Base-by-base conservation (phyloP, 2,329 filamentous ascomycete genomes). In the Monilinia aucupariae region DNA sequence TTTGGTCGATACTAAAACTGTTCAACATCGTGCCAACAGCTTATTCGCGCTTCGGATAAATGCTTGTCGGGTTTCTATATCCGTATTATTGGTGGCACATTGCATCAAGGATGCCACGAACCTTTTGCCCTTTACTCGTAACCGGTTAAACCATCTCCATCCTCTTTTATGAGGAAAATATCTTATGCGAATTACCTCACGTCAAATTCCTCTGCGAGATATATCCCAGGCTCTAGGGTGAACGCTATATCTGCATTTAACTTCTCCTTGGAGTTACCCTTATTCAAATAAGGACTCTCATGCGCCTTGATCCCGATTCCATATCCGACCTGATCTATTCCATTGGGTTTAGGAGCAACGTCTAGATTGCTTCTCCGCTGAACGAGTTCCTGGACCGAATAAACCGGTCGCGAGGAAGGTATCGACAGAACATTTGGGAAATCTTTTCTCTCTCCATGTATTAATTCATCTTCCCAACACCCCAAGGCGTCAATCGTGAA, bases 281-380 rank as follows among this genome's bases (percentile, higher is more conserved):
- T 84, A 70, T 87, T 85, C 39, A 87, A 74, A 67, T 87, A 87
- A 0, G 84, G 85, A 37, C 82, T 84, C 70, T 87, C 85, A 66
- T 87, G 85, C 1, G 84, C 84, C 73, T 87, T 87, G 70, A 88
- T 86, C 0, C 85, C 85, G 54, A 88, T 86, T 1, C 85, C 82
- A 68, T 88, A 85, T 0, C 85, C 85, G 0, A 87, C 75, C 1
- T 85, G 79, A 67, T 86, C 83, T 1, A 81, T 73, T 1, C 73
- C 75, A 49, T 83, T 80, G 0, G 73, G 74, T 13, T 76, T 74
- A n/a, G 87, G 73, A 10, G 84, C 84, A 63, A 74, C 70, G 0
- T 84, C 85, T 1, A 87, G 75, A n/a, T 79, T 78, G 63, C 86
- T 78, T 13, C 84, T 77, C 2, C 85, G 80, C 22, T 78, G 69